A percentile compares a stretch with the other conserved stretches of the same genome.
Conservation (phyloP, 2,329 filamentous ascomycete species). For the Fusarium siculi region DNA sequence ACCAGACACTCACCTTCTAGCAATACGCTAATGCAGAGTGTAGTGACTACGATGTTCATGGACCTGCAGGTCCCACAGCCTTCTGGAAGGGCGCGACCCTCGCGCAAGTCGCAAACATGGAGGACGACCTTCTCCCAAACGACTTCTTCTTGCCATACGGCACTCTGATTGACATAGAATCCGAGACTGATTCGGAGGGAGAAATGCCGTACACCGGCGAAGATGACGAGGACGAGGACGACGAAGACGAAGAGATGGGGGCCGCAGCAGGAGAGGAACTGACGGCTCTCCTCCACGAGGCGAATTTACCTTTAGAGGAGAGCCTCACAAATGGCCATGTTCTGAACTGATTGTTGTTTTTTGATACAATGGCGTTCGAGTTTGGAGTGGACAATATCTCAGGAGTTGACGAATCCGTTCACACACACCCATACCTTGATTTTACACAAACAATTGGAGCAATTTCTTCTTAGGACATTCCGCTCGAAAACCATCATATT, state of each 20-base stretch:
- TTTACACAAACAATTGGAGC: not conserved
- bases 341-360: not conserved
- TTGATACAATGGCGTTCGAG: not conserved
- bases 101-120: slow-evolving; percentile 37
- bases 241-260: slow-evolving; percentile 27
- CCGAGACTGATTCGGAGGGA: slow-evolving; percentile 39
- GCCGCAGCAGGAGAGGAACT: slow-evolving; percentile 32
- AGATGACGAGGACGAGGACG: slow-evolving; percentile 25
- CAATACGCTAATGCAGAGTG: not conserved
- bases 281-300: slow-evolving; percentile 33
- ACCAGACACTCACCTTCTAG: not conserved
- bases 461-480: not conserved
- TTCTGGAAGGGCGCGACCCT: slow-evolving; percentile 79
- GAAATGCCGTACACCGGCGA: slow-evolving; percentile 43
- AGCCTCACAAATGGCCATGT: not conserved
- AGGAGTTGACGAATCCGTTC: not conserved
- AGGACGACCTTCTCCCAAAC: slow-evolving; percentile 47
- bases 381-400: not conserved
- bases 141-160: slow-evolving; percentile 47
- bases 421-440: not conserved
- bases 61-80: slow-evolving; percentile 78
- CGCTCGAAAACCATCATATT: slow-evolving; percentile 6
- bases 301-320: slow-evolving; percentile 30
- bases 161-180: slow-evolving; percentile 32
- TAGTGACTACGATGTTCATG: slow-evolving; percentile 73